Conservation (phyloP, 257 asterid genomes). For the Linaria vulgaris region DNA sequence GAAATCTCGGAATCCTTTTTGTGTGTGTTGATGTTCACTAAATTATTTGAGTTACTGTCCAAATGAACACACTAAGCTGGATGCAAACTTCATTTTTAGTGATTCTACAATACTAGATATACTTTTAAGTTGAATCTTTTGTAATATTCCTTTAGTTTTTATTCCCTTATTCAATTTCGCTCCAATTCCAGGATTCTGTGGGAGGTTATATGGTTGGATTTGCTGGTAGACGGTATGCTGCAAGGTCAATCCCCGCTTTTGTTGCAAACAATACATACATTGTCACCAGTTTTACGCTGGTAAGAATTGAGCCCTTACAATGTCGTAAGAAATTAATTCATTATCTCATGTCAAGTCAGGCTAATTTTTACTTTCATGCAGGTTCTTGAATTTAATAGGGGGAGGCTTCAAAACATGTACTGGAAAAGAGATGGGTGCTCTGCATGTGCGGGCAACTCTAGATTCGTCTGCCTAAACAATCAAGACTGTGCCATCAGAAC, state of each 20-base stretch:
- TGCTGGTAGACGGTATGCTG: slow-evolving; percentile 92
- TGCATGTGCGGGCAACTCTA: slow-evolving; percentile 61
- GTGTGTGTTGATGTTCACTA: too few relatives aligned
- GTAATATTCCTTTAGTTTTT: background rate
- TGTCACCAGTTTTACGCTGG: slow-evolving; percentile 94
- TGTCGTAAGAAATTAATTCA: background rate
- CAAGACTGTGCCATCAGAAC: slow-evolving; percentile 92
- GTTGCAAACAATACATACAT: slow-evolving; percentile 56
- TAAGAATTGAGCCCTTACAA: slow-evolving; percentile 35
- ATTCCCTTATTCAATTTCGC: background rate
- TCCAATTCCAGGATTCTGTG: slow-evolving; percentile 49
- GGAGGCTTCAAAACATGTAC: slow-evolving; percentile 85
- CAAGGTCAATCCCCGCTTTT: slow-evolving; percentile 72
- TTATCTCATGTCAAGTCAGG: slow-evolving; percentile 14
- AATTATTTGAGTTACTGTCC: too few relatives aligned
- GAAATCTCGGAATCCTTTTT: background rate
- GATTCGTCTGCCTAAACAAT: slow-evolving; percentile 78
- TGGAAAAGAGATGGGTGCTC: slow-evolving; percentile 96
- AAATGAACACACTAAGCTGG: background rate
- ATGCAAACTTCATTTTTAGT: background rate
- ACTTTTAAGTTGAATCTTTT: slow-evolving; percentile 11
- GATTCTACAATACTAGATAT: background rate
- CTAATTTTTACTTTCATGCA: slow-evolving; percentile 23
- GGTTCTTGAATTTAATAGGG: slow-evolving; percentile 90
- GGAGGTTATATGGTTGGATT: slow-evolving; percentile 99